phyloP scores from a whole-genome alignment of 2,329 filamentous ascomycete species.

The Zopfia rhizophila region DNA sequence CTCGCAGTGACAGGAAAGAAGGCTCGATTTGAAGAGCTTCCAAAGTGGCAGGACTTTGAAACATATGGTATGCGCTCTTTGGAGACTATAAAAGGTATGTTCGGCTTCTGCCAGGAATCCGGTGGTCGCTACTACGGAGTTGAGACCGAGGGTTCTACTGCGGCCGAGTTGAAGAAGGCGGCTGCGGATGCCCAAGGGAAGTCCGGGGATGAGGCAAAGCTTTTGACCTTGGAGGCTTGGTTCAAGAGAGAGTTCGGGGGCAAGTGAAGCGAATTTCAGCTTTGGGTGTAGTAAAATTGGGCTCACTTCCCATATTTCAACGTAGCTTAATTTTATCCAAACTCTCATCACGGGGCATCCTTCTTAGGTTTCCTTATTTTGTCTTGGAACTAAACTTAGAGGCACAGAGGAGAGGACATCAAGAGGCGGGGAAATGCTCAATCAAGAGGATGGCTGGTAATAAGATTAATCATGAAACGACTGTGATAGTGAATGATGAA shows the following conservation, averaged over 20 bases:
- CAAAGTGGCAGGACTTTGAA: slow-evolving; percentile 27
- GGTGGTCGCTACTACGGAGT: slow-evolving; percentile 32
- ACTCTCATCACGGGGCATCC: too few relatives aligned
- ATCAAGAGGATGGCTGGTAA: too few relatives aligned
- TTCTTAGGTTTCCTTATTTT: too few relatives aligned
- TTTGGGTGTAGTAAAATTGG: too few relatives aligned
- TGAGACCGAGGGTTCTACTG: slow-evolving; percentile 25
- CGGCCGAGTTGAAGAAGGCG: slow-evolving; percentile 28
- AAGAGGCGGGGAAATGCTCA: too few relatives aligned
- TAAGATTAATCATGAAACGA: too few relatives aligned
- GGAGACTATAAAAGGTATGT: slow-evolving; percentile 33
- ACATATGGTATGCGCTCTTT: slow-evolving; percentile 28
- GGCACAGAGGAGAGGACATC: too few relatives aligned
- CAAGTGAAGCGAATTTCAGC: not conserved
- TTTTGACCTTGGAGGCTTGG: slow-evolving; percentile 14
- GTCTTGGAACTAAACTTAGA: too few relatives aligned
- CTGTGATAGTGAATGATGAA: too few relatives aligned
- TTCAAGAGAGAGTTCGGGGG: slow-evolving; percentile 19
- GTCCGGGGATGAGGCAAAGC: slow-evolving; percentile 11
- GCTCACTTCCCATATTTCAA: too few relatives aligned
- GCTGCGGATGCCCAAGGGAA: slow-evolving; percentile 27
- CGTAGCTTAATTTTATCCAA: too few relatives aligned
- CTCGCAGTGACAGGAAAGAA: slow-evolving; percentile 30
- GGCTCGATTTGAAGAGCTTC: slow-evolving; percentile 28
- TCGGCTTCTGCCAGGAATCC: slow-evolving; percentile 31